phyloP scores from a whole-genome alignment of 108 stramenopile species.

The Nannochloropsis oceanica region DNA sequence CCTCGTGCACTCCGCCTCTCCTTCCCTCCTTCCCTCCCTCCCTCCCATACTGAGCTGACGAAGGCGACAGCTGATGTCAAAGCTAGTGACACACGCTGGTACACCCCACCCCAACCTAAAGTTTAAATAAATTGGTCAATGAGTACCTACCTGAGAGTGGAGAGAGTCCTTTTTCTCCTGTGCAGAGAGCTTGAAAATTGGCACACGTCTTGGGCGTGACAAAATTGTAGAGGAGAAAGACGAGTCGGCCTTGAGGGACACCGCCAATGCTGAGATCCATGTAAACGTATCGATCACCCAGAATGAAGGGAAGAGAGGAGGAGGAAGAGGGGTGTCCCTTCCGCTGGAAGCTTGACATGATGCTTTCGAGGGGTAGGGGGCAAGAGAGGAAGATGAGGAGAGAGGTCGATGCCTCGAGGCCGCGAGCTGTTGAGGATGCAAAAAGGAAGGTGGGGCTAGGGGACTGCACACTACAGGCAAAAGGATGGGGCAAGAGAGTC shows the following conservation, averaged over 20 bases:
- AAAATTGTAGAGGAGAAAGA: constrained; percentile 7
- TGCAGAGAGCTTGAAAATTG: constrained; percentile 30
- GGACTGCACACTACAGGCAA: neutral
- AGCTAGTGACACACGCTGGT: neutral
- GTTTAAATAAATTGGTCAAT: neutral
- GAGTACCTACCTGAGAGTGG: neutral
- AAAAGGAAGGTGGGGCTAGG: neutral
- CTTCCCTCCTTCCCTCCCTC: neutral
- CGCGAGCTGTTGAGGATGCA: neutral
- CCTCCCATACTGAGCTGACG: neutral
- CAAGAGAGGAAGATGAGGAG: neutral
- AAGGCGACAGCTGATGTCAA: neutral
- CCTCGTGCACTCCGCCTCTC: neutral
- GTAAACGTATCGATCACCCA: neutral
- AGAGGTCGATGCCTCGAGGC: neutral
- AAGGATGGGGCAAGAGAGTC: neutral
- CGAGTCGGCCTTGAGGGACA: neutral
- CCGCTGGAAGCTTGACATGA: neutral
- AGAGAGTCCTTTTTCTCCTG: constrained; percentile 10
- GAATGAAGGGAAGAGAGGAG: neutral
- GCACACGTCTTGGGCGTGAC: constrained; percentile 9
- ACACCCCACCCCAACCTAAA: neutral
- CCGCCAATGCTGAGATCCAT: neutral
- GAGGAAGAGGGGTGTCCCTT: neutral
- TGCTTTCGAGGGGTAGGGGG: neutral